Percentiles rank a stretch among this genome's conserved stretches.
These are phyloP conservation scores for Lentinus polychrous DNA, from an alignment of 1,284 basidiomycete genomes.

Conservation along the genomic window DNA sequence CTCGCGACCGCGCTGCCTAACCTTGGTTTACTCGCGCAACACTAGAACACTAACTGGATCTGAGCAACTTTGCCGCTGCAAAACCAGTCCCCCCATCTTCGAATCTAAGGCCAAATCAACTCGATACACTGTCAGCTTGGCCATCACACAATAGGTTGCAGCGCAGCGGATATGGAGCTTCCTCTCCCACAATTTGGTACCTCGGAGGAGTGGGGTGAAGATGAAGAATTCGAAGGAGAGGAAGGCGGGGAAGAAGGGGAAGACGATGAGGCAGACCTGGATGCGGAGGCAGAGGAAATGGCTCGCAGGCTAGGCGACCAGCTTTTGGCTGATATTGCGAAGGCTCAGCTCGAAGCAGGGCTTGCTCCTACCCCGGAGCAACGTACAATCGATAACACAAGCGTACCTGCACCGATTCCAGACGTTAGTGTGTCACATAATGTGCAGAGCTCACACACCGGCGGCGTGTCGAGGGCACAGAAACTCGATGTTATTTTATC, in stretches of 20 bases:
- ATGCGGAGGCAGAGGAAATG: conserved; percentile 66
- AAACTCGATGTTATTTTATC: conserved; percentile 50
- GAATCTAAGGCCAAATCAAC: too few species aligned
- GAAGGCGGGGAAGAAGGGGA: conserved; percentile 36
- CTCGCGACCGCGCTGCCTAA: too few species aligned
- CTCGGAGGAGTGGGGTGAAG: conserved; percentile 8
- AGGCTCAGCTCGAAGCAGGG: conserved; percentile 42
- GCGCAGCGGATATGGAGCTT: conserved; percentile 1
- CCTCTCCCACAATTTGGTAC: conserved; percentile 2
- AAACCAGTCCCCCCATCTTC: too few species aligned
- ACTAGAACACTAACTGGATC: too few species aligned
- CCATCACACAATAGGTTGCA: too few species aligned
- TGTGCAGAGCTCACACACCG: not conserved
- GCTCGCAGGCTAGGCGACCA: conserved; percentile 62
- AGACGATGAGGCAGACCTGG: conserved; percentile 56
- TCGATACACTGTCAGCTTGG: too few species aligned
- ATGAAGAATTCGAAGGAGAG: conserved; percentile 21
- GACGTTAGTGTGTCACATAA: not conserved
- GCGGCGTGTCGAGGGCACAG: not conserved
- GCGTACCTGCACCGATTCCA: conserved; percentile 7
- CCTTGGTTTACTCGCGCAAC: too few species aligned
- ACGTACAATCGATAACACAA: not conserved
- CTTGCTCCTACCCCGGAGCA: conserved; percentile 11
- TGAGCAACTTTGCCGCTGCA: too few species aligned
- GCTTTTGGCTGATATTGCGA: conserved; percentile 65